These are phyloP conservation scores for Puccinia brachypodii DNA, from an alignment of 1,284 basidiomycete genomes.

Conservation along the genomic window DNA sequence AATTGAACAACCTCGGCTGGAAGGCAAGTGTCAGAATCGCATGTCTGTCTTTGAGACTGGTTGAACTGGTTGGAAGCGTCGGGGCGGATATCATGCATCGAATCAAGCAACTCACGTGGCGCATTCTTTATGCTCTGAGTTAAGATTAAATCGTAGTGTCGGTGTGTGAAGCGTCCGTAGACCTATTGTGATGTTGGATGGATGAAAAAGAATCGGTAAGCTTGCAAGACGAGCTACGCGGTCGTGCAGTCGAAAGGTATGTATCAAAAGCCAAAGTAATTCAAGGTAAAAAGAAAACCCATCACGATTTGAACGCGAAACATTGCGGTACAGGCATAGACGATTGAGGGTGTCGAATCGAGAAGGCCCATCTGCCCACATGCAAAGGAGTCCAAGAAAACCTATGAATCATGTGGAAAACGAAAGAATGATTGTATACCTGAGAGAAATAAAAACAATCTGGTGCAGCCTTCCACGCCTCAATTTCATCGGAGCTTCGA, in stretches of 20 bases:
- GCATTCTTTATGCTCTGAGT: slow-evolving; percentile 47
- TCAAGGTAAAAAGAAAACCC: neutral
- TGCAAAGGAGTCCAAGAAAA: neutral
- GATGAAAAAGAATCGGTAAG: neutral
- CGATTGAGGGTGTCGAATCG: neutral
- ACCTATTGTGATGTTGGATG: slow-evolving; percentile 20
- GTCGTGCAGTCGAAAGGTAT: neutral
- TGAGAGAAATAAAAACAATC: slow-evolving; percentile 48
- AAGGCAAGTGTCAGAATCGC: neutral
- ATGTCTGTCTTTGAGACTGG: neutral
- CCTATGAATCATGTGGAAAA: neutral
- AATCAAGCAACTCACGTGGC: slow-evolving; percentile 26
- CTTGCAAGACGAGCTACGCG: neutral
- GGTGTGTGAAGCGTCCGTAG: slow-evolving; percentile 46
- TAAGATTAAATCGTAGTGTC: slow-evolving; percentile 46
- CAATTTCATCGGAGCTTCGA: slow-evolving; percentile 41
- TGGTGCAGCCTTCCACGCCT: slow-evolving; percentile 37
- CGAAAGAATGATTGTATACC: slow-evolving; percentile 16
- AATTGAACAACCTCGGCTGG: slow-evolving; percentile 47
- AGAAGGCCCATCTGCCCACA: neutral
- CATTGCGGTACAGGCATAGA: neutral
- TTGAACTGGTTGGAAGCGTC: neutral
- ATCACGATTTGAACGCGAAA: neutral
- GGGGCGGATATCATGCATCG: neutral
- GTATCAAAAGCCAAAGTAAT: too few species aligned